Conservation (phyloP, 345 rosid genomes). For the Salix arbutifolia region DNA sequence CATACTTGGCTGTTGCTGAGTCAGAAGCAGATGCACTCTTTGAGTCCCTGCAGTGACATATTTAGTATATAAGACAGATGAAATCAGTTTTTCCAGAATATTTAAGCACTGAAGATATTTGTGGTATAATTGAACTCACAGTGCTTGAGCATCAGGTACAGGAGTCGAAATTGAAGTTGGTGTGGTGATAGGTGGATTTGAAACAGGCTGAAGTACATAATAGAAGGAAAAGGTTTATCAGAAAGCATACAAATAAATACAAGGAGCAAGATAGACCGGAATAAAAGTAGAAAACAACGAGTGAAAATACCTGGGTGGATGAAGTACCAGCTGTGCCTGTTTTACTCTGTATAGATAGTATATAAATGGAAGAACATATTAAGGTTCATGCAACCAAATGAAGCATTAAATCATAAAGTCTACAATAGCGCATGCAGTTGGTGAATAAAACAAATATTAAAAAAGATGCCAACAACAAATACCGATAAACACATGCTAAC, state of each 20-base stretch:
- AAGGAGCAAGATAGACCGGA: background rate
- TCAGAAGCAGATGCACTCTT: slow-evolving; percentile 35
- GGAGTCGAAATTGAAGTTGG: slow-evolving; percentile 23
- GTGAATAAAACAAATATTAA: no score
- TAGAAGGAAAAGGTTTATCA: background rate
- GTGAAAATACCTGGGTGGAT: slow-evolving; percentile 51
- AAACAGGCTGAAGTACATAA: slow-evolving; percentile 46
- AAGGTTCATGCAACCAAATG: background rate
- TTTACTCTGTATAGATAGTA: slow-evolving; percentile 53
- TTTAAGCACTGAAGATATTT: background rate
- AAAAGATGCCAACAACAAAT: no score
- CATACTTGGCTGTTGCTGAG: slow-evolving; percentile 38
- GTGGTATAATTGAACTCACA: slow-evolving; percentile 35
- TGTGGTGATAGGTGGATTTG: slow-evolving; percentile 36
- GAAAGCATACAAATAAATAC: background rate
- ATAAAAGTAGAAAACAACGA: background rate
- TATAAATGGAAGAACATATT: background rate
- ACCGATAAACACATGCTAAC: no score
- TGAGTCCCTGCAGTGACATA: slow-evolving; percentile 26
- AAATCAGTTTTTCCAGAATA: slow-evolving; percentile 1
- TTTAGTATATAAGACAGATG: slow-evolving; percentile 5
- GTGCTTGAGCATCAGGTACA: slow-evolving; percentile 46
- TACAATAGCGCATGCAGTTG: no score
- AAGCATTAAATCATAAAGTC: no score
- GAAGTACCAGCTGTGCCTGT: slow-evolving; percentile 54